phyloP scores from a whole-genome alignment of 257 asterid species.

The Ilex asprella region DNA sequence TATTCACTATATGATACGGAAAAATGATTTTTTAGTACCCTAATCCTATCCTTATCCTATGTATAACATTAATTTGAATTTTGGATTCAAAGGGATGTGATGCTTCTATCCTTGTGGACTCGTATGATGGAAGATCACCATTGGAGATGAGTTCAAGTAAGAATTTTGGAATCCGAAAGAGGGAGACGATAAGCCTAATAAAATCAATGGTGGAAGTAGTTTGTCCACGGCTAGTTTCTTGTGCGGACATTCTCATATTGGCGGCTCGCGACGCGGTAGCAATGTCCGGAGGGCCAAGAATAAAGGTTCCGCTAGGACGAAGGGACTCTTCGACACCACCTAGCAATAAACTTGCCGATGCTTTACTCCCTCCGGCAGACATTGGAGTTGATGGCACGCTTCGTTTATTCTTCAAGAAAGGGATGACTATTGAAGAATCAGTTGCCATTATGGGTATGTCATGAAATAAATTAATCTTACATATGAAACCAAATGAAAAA shows the following conservation, averaged over 20 bases:
- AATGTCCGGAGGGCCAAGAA: slow-evolving; percentile 42
- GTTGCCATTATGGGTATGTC: slow-evolving; percentile 46
- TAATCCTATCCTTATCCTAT: too few relatives aligned
- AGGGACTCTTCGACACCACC: slow-evolving; percentile 32
- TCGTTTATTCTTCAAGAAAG: slow-evolving; percentile 20
- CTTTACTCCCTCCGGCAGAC: slow-evolving; percentile 32
- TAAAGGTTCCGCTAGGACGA: slow-evolving; percentile 45
- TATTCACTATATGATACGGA: too few relatives aligned
- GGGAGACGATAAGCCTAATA: slow-evolving; percentile 22
- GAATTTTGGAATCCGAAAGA: slow-evolving; percentile 42
- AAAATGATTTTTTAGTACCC: too few relatives aligned
- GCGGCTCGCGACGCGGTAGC: slow-evolving; percentile 49
- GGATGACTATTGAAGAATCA: slow-evolving; percentile 42
- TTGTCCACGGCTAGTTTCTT: slow-evolving; percentile 46
- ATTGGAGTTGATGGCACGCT: slow-evolving; percentile 31
- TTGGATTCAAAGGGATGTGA: slow-evolving; percentile 39
- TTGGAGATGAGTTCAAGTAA: slow-evolving; percentile 30
- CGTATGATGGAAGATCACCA: not conserved
- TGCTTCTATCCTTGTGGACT: slow-evolving; percentile 52
- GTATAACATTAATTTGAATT: not conserved
- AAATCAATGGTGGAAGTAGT: slow-evolving; percentile 35
- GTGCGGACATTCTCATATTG: slow-evolving; percentile 45
- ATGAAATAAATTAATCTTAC: too few relatives aligned
- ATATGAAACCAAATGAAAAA: too few relatives aligned
- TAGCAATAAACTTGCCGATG: slow-evolving; percentile 13